Conservation (phyloP, 768 basidiomycete species). For the Trametes sanguinea region DNA sequence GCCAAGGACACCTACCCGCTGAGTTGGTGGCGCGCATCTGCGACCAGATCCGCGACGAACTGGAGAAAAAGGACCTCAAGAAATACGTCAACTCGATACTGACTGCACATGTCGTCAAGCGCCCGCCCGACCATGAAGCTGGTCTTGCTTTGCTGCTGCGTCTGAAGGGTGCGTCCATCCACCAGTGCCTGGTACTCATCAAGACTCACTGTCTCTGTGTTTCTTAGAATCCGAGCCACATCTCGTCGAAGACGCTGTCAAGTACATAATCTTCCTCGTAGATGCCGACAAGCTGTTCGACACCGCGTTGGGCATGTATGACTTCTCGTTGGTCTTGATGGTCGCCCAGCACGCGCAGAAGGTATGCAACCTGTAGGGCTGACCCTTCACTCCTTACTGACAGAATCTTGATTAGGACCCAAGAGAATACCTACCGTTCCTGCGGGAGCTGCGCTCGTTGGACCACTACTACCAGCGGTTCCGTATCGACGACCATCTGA, state of each 20-base stretch:
- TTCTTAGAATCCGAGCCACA: slow-evolving; percentile 58
- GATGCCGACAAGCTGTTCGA: slow-evolving; percentile 91
- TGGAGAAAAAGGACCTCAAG: slow-evolving; percentile 71
- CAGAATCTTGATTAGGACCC: slow-evolving; percentile 67
- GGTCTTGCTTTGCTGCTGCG: slow-evolving; percentile 74
- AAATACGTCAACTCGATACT: slow-evolving; percentile 89
- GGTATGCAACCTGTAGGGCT: slow-evolving; percentile 42
- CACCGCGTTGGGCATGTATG: slow-evolving; percentile 97
- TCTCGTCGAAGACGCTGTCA: slow-evolving; percentile 93
- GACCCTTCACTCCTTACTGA: no score
- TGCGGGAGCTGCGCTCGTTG: slow-evolving; percentile 81
- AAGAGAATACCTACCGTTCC: slow-evolving; percentile 95
- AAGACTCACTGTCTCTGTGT: background rate
- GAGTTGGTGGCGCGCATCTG: slow-evolving; percentile 70
- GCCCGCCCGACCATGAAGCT: slow-evolving; percentile 87
- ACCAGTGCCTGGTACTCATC: background rate
- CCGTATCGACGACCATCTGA: slow-evolving; percentile 91
- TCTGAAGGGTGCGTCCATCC: slow-evolving; percentile 62
- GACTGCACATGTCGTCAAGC: slow-evolving; percentile 91
- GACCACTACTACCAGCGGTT: slow-evolving; percentile 84
- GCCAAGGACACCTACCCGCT: slow-evolving; percentile 60
- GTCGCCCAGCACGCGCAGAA: slow-evolving; percentile 97
- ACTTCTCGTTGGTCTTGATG: slow-evolving; percentile 94
- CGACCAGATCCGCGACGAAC: slow-evolving; percentile 69
- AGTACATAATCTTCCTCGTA: slow-evolving; percentile 97